Evolutionary conservation across 257 asterid species (phyloP).

Genomic region (Nicotiana obtusifolia): DNA sequence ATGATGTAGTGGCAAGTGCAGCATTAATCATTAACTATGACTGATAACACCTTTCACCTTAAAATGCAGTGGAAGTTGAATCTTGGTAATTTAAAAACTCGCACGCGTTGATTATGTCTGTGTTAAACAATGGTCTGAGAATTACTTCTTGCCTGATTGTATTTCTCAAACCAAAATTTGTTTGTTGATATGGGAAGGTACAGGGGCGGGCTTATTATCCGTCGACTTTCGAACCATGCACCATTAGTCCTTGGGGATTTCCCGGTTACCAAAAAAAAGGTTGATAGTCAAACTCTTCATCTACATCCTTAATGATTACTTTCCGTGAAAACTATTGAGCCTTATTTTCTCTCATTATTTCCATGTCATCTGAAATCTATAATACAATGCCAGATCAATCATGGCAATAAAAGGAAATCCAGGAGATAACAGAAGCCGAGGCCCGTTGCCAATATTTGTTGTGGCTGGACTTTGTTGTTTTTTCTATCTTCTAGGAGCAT

Average conservation of each 20-base stretch:
- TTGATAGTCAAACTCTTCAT: neutral
- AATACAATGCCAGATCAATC: slow-evolving; percentile 1
- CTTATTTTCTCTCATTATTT: neutral
- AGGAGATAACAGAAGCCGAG: slow-evolving; percentile 21
- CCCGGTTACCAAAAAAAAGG: too few species aligned
- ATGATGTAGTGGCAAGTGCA: neutral
- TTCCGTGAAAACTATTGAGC: neutral
- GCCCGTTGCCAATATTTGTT: slow-evolving; percentile 10
- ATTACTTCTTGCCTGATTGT: neutral
- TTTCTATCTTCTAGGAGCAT: slow-evolving; percentile 23
- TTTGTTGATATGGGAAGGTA: neutral
- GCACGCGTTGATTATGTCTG: neutral
- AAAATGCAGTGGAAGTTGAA: neutral
- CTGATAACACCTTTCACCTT: neutral
- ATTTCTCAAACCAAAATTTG: neutral
- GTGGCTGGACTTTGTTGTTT: slow-evolving; percentile 19
- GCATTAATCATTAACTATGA: neutral
- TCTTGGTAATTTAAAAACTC: neutral
- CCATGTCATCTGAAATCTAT: slow-evolving; percentile 1
- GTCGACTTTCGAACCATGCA: too few species aligned
- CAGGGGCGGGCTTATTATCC: too few species aligned
- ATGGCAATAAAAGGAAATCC: slow-evolving; percentile 28
- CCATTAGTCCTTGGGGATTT: too few species aligned
- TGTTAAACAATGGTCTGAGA: neutral
- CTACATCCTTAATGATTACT: neutral